Base-by-base conservation (phyloP, 495 filamentous ascomycete species). In the Halenospora varia region DNA sequence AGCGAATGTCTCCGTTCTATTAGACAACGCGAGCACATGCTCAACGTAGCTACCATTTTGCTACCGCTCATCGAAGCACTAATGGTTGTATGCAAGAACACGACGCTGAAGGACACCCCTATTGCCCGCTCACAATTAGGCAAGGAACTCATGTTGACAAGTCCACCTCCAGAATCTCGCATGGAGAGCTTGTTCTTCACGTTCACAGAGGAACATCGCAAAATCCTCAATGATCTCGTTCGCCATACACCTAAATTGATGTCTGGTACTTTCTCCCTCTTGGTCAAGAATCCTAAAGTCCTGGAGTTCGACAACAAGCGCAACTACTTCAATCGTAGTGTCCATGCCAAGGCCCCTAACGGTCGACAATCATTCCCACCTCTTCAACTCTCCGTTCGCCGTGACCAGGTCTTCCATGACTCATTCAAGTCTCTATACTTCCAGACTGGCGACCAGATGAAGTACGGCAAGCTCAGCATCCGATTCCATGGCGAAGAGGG, bases 221-320 rank as follows among this genome's bases (percentile, higher is more conserved):
- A 96, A 67, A 97, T 99, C 55, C 81, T 99, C 53, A 99, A 99
- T 67, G 95, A 97, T 66, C 86, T 99, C 56, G 95, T 99, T 58
- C 88, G 94, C 35, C 88, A 95, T 61, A 97, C 94, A 60, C 94
- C 94, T 25, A 92, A 96, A 64, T 82, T 99, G 60, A 99, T 99
- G 94, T 96, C 92, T 60, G 94, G 92, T 42, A 95, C 92, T 13
- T 96, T 99, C 72, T 92, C 92, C 8, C 77, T 97, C 39, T 76
- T 99, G 24, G 92, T 97, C 60, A 96, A 96, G 76, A 99, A 99
- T 66, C 95, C 94, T 46, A 97, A 97, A 80, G 94, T 99, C 13
- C 73, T 99, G 47, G 94, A 99, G 64, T 99, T 99, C 66, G 94
- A 99, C 70, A 99, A 97, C 75, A 99, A 99, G 80, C 92, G 95